Evolutionary conservation across 2,329 filamentous ascomycete genomes (phyloP), one percentile per base, ranked within the genome.

Genomic region (Cladobotryum protrusum): DNA sequence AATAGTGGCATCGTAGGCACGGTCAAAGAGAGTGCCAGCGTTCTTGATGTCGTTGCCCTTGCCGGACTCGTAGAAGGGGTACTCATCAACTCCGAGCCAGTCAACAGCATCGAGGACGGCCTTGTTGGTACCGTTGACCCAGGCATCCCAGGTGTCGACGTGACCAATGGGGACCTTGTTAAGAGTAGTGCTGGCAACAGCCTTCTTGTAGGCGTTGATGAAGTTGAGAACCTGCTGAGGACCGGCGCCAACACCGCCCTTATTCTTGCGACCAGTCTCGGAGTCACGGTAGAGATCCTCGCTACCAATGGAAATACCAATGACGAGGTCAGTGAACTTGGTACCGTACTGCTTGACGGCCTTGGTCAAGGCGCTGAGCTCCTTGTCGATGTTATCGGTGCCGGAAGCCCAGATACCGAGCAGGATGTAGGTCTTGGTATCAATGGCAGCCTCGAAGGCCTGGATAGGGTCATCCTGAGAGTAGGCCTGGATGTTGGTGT

Each of bases 381-480:
- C 83, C 46, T 74, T 73, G 56, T 74, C 68, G 63, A 77, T 85
- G 64, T 74, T 78, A 48, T 67, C 65, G 41, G 70, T 71, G 57
- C 77, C 77, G 15, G 76, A 77, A 44, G 76, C 67, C 83, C 83
- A 87, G 61, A 86, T 70, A 55, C 83, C 83, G 46, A 84, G 80
- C 34, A 86, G 78, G 41, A 87, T 69, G 56, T 76, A 69, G 15
- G 79, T 82, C 40, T 81, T 72, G 54, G 80, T 82, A 52, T 74
- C 70, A 42, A 84, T 72, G 59, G 83, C 83, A 34, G 83, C 83
- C 70, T 89, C 87, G 70, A 92, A 81, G 39, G 90, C 90, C 73
- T 89, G 74, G 63, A 95, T 74, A 47, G 89, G 90, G 67, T 92
- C 86, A 59, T 80, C 78, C 72, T 87, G 78, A 62, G 84, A 73